Evolutionary conservation across 2,329 filamentous ascomycete genomes (phyloP).

Genomic region (Arthrobotrys megalospora): DNA sequence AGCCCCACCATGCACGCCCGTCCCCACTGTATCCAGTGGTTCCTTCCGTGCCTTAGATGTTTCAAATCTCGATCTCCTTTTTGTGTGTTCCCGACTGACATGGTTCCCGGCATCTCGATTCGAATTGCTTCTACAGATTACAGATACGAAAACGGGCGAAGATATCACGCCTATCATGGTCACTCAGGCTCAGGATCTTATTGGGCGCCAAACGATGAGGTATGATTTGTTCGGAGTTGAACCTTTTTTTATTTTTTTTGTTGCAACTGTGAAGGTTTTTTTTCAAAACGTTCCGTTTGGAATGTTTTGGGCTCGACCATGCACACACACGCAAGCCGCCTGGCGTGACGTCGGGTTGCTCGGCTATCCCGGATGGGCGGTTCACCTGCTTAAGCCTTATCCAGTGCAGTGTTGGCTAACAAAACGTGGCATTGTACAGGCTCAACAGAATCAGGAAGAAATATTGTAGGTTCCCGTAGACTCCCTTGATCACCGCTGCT

Average conservation of each 20-base stretch:
- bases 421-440: conserved; percentile 17
- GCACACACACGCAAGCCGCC: conserved; percentile 14
- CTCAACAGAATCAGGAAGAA: conserved; percentile 41
- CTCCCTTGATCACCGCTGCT: background rate
- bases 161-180: conserved; percentile 55
- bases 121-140: conserved; percentile 47
- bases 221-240: conserved; percentile 39
- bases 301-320: conserved; percentile 33
- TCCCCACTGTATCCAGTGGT: conserved; percentile 2
- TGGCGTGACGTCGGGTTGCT: conserved; percentile 33
- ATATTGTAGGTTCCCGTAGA: conserved; percentile 34
- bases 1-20: conserved; percentile 12
- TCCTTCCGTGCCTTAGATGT: background rate
- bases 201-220: conserved; percentile 60
- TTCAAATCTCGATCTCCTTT: conserved; percentile 17
- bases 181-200: conserved; percentile 36
- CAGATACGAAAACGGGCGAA: conserved; percentile 58
- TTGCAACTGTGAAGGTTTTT: background rate
- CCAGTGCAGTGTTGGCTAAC: conserved; percentile 39
- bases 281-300: conserved; percentile 49
- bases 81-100: conserved; percentile 1
- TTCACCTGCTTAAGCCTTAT: conserved; percentile 14
- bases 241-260: conserved; percentile 1
- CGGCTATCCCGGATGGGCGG: conserved; percentile 45
- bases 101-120: conserved; percentile 3